Conservation (phyloP, 202 grass and related monocot species). For the Bolboschoenoplectus hybrid region DNA sequence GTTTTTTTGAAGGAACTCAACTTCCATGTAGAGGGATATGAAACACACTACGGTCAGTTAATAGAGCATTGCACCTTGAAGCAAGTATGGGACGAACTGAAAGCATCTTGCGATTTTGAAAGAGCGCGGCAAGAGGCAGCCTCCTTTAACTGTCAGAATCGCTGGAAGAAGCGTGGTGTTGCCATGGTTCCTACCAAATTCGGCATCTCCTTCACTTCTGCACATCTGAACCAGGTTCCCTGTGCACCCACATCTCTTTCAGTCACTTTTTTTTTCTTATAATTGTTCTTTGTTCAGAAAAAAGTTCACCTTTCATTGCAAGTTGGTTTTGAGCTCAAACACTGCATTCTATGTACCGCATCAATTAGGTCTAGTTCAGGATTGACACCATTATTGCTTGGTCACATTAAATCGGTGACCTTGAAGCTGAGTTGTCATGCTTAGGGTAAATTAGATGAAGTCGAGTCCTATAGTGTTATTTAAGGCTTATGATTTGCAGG, state of each 20-base stretch:
- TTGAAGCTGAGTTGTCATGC: not conserved
- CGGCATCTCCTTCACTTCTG: constrained; percentile 84
- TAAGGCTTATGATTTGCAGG: not conserved
- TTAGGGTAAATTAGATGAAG: not conserved
- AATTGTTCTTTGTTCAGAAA: constrained; percentile 2
- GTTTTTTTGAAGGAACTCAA: constrained; percentile 72
- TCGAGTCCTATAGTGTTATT: not conserved
- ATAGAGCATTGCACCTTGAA: constrained; percentile 67
- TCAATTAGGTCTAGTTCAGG: not conserved
- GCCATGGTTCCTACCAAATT: constrained; percentile 95
- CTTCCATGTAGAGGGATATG: constrained; percentile 73
- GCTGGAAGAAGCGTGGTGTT: constrained; percentile 88
- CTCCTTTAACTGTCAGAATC: constrained; percentile 69
- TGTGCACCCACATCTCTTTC: not conserved
- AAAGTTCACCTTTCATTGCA: not conserved
- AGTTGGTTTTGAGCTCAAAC: not conserved
- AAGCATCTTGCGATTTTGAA: constrained; percentile 73
- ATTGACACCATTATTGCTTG: not conserved
- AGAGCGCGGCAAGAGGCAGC: constrained; percentile 50
- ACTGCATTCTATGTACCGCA: not conserved
- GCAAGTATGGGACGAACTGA: constrained; percentile 84
- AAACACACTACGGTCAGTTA: constrained; percentile 81
- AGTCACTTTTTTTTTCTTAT: constrained; percentile 8
- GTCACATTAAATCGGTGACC: not conserved
- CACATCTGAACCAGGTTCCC: constrained; percentile 90